These are phyloP conservation scores for Lepiota subincarnata DNA, from an alignment of 768 basidiomycete species.

Conservation along the genomic window DNA sequence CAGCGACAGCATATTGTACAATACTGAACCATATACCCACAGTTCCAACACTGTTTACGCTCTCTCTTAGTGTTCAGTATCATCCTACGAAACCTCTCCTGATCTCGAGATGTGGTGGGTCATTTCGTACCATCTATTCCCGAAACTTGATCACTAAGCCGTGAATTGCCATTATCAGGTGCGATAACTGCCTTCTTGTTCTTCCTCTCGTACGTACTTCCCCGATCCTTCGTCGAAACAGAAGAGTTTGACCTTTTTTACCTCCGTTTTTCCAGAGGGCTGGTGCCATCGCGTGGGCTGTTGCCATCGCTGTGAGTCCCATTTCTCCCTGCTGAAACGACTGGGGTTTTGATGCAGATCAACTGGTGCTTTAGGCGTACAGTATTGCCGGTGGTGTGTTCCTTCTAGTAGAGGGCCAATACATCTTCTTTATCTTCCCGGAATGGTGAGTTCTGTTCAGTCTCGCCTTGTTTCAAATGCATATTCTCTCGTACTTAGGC, in stretches of 20 bases:
- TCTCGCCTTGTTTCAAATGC: neutral
- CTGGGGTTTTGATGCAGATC: slow-evolving; percentile 11
- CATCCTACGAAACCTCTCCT: slow-evolving; percentile 19
- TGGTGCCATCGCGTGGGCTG: slow-evolving; percentile 70
- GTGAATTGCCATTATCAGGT: slow-evolving; percentile 38
- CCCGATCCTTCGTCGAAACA: slow-evolving; percentile 10
- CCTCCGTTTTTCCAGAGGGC: slow-evolving; percentile 42
- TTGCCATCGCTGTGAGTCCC: slow-evolving; percentile 52
- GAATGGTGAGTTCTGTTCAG: slow-evolving; percentile 46
- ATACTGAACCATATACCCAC: slow-evolving; percentile 7
- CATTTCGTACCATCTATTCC: slow-evolving; percentile 3
- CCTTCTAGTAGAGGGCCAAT: slow-evolving; percentile 58
- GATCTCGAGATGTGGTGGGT: slow-evolving; percentile 26
- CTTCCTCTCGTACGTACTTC: slow-evolving; percentile 58
- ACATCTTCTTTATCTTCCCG: slow-evolving; percentile 57
- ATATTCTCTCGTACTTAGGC: slow-evolving; percentile 34
- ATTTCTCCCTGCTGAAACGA: slow-evolving; percentile 7
- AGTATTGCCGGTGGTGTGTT: slow-evolving; percentile 64
- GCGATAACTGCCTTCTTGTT: slow-evolving; percentile 74
- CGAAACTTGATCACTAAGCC: slow-evolving; percentile 8
- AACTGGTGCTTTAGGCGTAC: slow-evolving; percentile 43
- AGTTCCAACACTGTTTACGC: neutral
- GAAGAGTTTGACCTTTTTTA: slow-evolving; percentile 25
- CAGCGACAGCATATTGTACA: slow-evolving; percentile 2
- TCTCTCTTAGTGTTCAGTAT: slow-evolving; percentile 10